A percentile compares a stretch with the other conserved stretches of the same genome.
phyloP scores from a whole-genome alignment of 257 asterid species.

The Solanum tarapatanum region DNA sequence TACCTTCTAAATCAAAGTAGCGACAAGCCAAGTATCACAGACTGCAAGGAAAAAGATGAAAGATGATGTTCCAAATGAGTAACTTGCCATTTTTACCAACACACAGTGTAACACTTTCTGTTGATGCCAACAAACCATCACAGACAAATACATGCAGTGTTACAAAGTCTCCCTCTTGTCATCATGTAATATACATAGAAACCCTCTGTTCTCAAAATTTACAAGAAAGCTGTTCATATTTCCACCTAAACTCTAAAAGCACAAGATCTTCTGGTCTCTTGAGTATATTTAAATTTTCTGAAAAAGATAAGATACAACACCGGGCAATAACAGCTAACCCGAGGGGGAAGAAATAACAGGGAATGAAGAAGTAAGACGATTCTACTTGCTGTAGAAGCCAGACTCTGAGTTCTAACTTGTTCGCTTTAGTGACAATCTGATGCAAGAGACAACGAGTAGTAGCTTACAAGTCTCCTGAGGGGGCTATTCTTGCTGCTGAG shows the following conservation, averaged over 20 bases:
- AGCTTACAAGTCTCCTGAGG: conserved; percentile 21
- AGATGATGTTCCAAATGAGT: neutral
- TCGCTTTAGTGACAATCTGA: neutral
- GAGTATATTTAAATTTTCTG: neutral
- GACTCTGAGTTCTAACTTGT: neutral
- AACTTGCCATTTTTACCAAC: neutral
- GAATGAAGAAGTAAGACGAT: neutral
- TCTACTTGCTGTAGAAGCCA: neutral
- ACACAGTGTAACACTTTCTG: neutral
- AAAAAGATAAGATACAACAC: neutral
- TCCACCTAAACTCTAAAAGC: neutral
- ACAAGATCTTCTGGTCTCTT: neutral
- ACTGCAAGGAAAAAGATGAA: neutral
- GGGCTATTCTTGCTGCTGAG: conserved; percentile 29
- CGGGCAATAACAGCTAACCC: neutral
- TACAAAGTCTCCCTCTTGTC: neutral
- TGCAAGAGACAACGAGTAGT: neutral
- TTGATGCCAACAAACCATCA: neutral
- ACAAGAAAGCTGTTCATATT: neutral
- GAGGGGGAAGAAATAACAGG: neutral
- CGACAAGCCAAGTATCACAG: neutral
- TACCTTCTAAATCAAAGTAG: neutral
- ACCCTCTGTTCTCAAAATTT: neutral
- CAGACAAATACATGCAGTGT: neutral
- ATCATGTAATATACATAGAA: neutral